Evolutionary conservation across 768 basidiomycete genomes (phyloP), one percentile per base, ranked within the genome.

Genomic region (Cystoderma amianthinum): DNA sequence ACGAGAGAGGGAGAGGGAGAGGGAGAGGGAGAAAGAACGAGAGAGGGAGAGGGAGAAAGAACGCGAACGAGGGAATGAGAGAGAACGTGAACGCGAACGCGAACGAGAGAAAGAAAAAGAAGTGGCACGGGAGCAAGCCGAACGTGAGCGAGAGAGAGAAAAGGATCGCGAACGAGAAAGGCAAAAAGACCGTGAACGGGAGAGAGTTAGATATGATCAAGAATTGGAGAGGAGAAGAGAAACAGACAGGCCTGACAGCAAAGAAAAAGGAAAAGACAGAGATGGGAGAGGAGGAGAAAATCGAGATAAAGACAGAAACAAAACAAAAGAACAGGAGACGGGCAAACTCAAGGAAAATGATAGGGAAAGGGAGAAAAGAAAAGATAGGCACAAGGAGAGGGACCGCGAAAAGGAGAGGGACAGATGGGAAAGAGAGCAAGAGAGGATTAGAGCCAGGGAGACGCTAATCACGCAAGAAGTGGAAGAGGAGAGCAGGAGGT

Each of bases 111-210:
- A 24, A 17, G 23, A 41, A 43, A 36, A 18, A 44, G 36, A 32
- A 21, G 25, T 45, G 40, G 25, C 42, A 36, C 7, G 32, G 25
- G 44, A 16, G 19, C 46, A 32, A 43, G 35, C 9, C n/a, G 25
- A 25, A 40, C 38, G 28, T 38, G 21, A 39, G 38, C 45, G 5
- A 40, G 21, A n/a, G 37, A 48, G 25, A 34, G 36, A 17, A 10
- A 47, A 17, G 39, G 25, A 35, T 25, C 39, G 42, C 32, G 39
- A 4, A 47, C 49, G 19, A 33, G 45, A 20, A 46, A 47, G 38
- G 42, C 46, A 54, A 48, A 54, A 42, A 32, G 59, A 59, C 32
- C 63, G 41, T 48, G 57, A 60, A 46, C 63, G 54, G 51, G 58
- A 62, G 45, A 44, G 48, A 51, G 38, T 44, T 48, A 28, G 39